Base-by-base conservation (phyloP, 805 yeast species). In the Hanseniaspora lindneri region DNA sequence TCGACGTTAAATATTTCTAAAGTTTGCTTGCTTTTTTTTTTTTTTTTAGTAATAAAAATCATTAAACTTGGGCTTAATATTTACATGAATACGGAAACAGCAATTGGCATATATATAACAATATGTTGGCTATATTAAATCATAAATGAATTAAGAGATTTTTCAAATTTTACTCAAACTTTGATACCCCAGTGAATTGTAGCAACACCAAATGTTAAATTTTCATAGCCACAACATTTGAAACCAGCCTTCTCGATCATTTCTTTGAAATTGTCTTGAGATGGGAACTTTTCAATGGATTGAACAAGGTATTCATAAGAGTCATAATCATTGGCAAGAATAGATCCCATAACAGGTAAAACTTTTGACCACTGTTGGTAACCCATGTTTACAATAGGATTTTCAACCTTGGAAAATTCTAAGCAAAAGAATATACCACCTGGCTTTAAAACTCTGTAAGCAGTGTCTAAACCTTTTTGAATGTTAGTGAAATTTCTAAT, bases 381-480 rank as follows among this genome's bases (percentile, higher is more conserved):
- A 24, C 79, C 66, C 52, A 76, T 70, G 61, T 85, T 89, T 46
- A 92, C 68, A 9, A 79, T 60, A 25, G 82, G 79, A 63, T 86
- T 84, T 43, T 82, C 80, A 50, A 92, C 96, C 62, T 88, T 92
- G 48, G 94, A 82, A 60, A 92, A 92, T 64, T 92, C 98, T 51
- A 92, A 72, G 66, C 97, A 88, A 33, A 95, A 96, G 63, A 92
- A 92, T 41, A 92, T 83, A 58, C 98, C 98, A 59, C 98, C 98
- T 11, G 97, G 97, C 65, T 82, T 85, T 62, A 92, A 75, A 27
- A 89, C 95, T 58, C 98, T 76, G 69, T 89, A 83, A 29, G 98
- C 98, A n/a, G 96, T 81, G 57, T 83, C 74, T 58, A 92, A 72
- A 25, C 97, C 98, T 4, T 86, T 87, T 66, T 88, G 96, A 58